Conservation (phyloP, 2,329 filamentous ascomycete genomes). For the Pestalotiopsis sp. region DNA sequence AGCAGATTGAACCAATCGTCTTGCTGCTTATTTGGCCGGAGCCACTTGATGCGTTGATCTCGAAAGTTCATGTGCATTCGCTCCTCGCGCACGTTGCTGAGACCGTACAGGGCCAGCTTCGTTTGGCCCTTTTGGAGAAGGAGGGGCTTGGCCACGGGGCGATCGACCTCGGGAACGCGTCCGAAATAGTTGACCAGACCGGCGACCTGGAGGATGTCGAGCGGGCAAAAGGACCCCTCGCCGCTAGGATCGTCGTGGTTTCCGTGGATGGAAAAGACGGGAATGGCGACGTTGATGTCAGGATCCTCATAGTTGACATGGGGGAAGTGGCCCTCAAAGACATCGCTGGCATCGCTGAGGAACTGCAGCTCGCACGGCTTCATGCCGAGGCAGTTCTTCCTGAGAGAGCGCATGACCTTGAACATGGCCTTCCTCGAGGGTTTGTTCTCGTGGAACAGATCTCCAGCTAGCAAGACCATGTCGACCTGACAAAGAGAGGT, state of each 20-base stretch:
- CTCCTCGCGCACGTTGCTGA: constrained; percentile 96
- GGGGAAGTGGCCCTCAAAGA: constrained; percentile 85
- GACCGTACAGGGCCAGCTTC: constrained; percentile 87
- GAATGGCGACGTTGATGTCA: constrained; percentile 95
- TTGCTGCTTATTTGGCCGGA: constrained; percentile 75
- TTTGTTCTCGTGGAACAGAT: constrained; percentile 98
- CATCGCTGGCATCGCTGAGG: constrained; percentile 86
- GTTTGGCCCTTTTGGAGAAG: constrained; percentile 91
- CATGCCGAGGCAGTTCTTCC: constrained; percentile 91
- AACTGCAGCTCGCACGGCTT: constrained; percentile 96
- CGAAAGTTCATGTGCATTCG: constrained; percentile 90
- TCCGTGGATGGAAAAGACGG: constrained; percentile 96
- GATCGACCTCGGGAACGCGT: constrained; percentile 86
- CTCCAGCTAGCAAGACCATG: constrained; percentile 93
- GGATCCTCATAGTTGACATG: constrained; percentile 98
- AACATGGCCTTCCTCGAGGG: constrained; percentile 95
- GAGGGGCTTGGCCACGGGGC: constrained; percentile 88
- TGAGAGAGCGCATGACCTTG: constrained; percentile 92
- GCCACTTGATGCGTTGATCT: constrained; percentile 93
- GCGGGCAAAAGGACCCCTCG: constrained; percentile 85
- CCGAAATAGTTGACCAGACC: constrained; percentile 96
- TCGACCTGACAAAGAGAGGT: constrained; percentile 62
- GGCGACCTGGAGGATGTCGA: constrained; percentile 88
- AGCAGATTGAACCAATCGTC: constrained; percentile 95
- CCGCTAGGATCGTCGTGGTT: constrained; percentile 99